phyloP scores from a whole-genome alignment of 805 yeast species.

The Hanseniaspora thailandica region DNA sequence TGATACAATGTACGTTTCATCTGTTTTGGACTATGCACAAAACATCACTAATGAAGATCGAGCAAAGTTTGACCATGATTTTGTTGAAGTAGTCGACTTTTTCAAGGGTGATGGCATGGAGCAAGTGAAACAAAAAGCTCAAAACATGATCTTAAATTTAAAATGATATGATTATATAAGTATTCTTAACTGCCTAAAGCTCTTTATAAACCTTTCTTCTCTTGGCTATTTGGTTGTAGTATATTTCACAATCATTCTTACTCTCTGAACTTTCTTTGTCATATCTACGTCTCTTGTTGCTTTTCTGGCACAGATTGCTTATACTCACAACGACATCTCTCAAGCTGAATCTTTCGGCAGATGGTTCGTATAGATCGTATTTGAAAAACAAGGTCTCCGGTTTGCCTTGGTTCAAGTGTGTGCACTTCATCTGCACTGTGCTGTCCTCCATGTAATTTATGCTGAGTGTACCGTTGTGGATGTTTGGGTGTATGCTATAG shows the following conservation, averaged over 20 bases:
- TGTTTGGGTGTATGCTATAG: neutral
- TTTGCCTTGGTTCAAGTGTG: neutral
- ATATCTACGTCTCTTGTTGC: neutral
- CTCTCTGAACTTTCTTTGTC: neutral
- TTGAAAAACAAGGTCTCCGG: slow-evolving; percentile 7
- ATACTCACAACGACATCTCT: neutral
- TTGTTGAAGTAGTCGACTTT: slow-evolving; percentile 70
- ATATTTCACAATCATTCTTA: neutral
- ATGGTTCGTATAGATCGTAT: neutral
- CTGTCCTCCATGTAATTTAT: slow-evolving; percentile 4
- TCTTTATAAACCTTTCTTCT: neutral
- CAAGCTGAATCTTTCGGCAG: neutral
- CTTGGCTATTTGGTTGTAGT: neutral
- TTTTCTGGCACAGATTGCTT: neutral
- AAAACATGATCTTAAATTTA: slow-evolving; percentile 8
- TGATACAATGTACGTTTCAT: slow-evolving; percentile 83
- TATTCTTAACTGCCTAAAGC: too few relatives aligned
- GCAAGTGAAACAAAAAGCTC: slow-evolving; percentile 6
- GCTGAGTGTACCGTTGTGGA: neutral
- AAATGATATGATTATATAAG: too few relatives aligned
- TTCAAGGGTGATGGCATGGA: slow-evolving; percentile 33
- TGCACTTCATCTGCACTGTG: slow-evolving; percentile 7
- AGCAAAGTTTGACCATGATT: slow-evolving; percentile 55
- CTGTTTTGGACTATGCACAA: slow-evolving; percentile 79
- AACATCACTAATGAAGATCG: slow-evolving; percentile 68